These are phyloP conservation scores for Colletotrichum sp. DNA, from an alignment of 2,329 filamentous ascomycete genomes.

Conservation along the genomic window DNA sequence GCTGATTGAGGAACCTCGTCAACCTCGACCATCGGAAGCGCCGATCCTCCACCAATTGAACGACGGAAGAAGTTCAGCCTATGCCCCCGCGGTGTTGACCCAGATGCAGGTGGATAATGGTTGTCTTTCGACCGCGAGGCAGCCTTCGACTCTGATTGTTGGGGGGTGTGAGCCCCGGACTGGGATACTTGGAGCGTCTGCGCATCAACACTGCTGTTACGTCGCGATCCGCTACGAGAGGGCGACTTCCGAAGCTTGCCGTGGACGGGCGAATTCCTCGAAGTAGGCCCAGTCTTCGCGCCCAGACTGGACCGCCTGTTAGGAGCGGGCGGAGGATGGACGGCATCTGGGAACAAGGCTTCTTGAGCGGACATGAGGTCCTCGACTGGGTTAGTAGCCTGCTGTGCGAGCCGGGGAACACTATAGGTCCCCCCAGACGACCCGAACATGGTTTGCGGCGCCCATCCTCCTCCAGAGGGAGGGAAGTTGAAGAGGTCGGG, in stretches of 20 bases:
- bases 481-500: slow-evolving; percentile 63
- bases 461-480: slow-evolving; percentile 46
- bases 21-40: neutral
- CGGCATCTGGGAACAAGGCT: slow-evolving; percentile 37
- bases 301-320: slow-evolving; percentile 59
- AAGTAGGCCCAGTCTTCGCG: slow-evolving; percentile 44
- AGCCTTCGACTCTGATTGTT: slow-evolving; percentile 31
- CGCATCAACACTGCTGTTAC: slow-evolving; percentile 34
- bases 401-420: slow-evolving; percentile 32
- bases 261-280: slow-evolving; percentile 21
- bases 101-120: slow-evolving; percentile 56
- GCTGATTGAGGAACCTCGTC: slow-evolving; percentile 12
- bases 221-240: slow-evolving; percentile 21
- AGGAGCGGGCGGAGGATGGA: slow-evolving; percentile 50
- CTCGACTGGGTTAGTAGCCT: slow-evolving; percentile 46
- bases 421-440: slow-evolving; percentile 32
- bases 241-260: slow-evolving; percentile 30
- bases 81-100: slow-evolving; percentile 47
- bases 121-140: slow-evolving; percentile 19
- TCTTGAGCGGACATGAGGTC: slow-evolving; percentile 49
- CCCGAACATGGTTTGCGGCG: slow-evolving; percentile 52
- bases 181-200: slow-evolving; percentile 29
- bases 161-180: slow-evolving; percentile 24
- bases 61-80: slow-evolving; percentile 59
- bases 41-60: slow-evolving; percentile 44